Conservation (phyloP, 805 yeast species). For the Candida sithepensis region DNA sequence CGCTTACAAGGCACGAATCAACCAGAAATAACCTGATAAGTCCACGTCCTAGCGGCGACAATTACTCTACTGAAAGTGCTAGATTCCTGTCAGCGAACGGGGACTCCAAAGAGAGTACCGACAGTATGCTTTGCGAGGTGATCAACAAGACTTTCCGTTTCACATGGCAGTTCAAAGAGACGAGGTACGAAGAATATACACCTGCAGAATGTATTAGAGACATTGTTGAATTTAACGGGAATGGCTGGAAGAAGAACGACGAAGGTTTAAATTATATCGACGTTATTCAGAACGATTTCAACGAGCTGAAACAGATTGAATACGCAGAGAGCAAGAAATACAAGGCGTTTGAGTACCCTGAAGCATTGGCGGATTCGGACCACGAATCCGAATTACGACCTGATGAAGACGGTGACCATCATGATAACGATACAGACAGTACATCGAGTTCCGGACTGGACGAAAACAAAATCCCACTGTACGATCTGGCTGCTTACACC, state of each 20-base stretch:
- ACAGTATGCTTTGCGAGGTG: constrained; percentile 16
- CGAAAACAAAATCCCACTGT: not conserved
- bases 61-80: not conserved
- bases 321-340: not conserved
- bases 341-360: not conserved
- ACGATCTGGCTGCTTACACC: not conserved
- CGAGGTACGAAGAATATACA: constrained; percentile 41
- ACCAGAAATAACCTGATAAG: not conserved
- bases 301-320: constrained; percentile 1
- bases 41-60: not conserved
- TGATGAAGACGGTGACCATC: not conserved
- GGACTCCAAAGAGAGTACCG: not conserved
- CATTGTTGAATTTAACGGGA: constrained; percentile 61
- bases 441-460: not conserved
- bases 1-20: not conserved
- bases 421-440: constrained; percentile 1
- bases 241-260: constrained; percentile 58
- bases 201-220: constrained; percentile 75
- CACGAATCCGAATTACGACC: not conserved
- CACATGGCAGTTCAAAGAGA: constrained; percentile 27
- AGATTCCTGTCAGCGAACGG: not conserved
- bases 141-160: constrained; percentile 30
- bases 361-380: not conserved
- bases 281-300: constrained; percentile 23
- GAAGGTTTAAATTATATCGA: constrained; percentile 42